Evolutionary conservation across 2,329 filamentous ascomycete species (phyloP).

Genomic region (Penicillium sp.): DNA sequence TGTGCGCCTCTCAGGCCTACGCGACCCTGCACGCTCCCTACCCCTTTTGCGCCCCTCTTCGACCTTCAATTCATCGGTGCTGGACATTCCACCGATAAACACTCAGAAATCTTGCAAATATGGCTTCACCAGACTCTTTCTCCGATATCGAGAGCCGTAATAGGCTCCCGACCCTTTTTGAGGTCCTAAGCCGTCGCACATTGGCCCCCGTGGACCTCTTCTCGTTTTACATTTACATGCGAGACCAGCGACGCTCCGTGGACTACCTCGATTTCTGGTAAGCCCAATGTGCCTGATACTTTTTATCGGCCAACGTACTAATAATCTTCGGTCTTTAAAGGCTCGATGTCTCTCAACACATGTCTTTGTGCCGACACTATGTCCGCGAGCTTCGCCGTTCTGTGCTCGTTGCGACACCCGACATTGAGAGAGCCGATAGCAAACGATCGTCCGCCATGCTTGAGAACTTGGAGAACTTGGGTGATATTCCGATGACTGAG

Average conservation of each 20-base stretch:
- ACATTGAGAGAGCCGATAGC: conserved; percentile 75
- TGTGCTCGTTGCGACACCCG: conserved; percentile 88
- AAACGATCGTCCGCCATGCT: conserved; percentile 81
- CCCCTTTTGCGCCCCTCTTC: conserved; percentile 23
- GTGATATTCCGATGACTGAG: conserved; percentile 53
- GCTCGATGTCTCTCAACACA: conserved; percentile 99
- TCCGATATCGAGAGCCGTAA: conserved; percentile 61
- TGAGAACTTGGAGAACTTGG: conserved; percentile 67
- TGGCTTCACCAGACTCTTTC: conserved; percentile 31
- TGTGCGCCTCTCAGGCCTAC: conserved; percentile 1
- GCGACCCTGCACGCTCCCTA: conserved; percentile 14
- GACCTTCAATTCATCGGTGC: conserved; percentile 13
- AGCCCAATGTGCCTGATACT: conserved; percentile 25
- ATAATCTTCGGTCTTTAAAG: conserved; percentile 47
- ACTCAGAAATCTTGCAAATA: conserved; percentile 14
- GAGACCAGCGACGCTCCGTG: conserved; percentile 94
- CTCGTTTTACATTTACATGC: conserved; percentile 99
- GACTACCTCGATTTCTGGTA: conserved; percentile 99
- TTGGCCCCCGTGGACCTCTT: conserved; percentile 93
- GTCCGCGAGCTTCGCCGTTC: conserved; percentile 92
- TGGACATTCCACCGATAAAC: conserved; percentile 12
- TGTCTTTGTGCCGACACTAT: conserved; percentile 93
- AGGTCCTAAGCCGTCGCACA: conserved; percentile 92
- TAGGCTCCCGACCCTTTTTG: conserved; percentile 88
- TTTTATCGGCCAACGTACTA: not conserved